Base-by-base conservation (phyloP, 306 rosid species). In the Cucumis cinereus region DNA sequence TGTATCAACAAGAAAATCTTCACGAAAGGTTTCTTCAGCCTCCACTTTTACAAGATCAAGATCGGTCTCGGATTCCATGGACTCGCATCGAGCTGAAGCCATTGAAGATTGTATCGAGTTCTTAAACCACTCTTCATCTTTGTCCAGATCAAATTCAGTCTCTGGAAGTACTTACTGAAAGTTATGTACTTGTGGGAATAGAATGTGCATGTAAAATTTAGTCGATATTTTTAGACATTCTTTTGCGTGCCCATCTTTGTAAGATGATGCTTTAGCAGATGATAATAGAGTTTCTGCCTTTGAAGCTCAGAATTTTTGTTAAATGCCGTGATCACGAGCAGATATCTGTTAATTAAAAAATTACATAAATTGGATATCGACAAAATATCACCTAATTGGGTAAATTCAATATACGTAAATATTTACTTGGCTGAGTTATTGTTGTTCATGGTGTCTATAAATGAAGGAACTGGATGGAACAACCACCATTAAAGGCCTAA, bases 21-120 rank as follows among this genome's bases (percentile, higher is more conserved):
- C 90, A 1, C 78, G 90, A 64, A 90, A 88, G 87, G 90, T 91
- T 73, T 89, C 95, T 77, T 86, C 97, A 11, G 60, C 74, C 15
- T 82, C 95, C 10, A 82, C 81, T 80, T 83, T 86, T 81, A 83
- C 82, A 3, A 86, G 96, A 82, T 89, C 97, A 50, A 83, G 88
- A 68, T 87, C 97, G 7, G 79, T 76, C 19, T 76, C 79, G 57
- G 79, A 76, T 4, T 76, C 79, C 47, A 61, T 76, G 71, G 79
- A 76, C 14, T 76, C 79, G 14, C 79, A 76, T 33, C 68, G 79
- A 61, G 79, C 79, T 20, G 79, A 76, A 76, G 79, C 79, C 10
- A 62, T 76, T 33, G 79, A 76, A 33, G 79, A 76, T 26, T 76
- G 79, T 73, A 76, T 76, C 49, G 79, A 76, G 41, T 76, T 76